Base-by-base conservation (phyloP, 2,329 filamentous ascomycete species). In the Verticillium longisporum region DNA sequence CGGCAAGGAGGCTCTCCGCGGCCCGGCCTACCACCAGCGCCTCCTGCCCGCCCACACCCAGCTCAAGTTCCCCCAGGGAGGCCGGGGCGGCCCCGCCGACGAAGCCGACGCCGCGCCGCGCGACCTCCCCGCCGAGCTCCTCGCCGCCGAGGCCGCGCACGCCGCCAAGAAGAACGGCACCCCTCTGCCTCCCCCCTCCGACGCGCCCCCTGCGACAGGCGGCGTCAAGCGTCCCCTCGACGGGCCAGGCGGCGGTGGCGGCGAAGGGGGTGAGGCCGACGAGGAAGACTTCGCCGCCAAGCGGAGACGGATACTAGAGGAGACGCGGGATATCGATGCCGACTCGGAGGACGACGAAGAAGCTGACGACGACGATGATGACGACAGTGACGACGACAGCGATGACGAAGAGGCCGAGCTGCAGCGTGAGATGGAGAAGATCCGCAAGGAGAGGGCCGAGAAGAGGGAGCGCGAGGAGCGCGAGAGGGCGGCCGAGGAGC, bases 1-100 rank as follows among this genome's bases (percentile, higher is more conserved):
- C 73, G 95, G 95, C 73, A 97, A 97, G 82, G 95, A 99, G 77
- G 92, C 93, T 70, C 89, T 92, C 63, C 89, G 92, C 70, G 95
- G 95, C 56, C 91, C 92, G 57, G 94, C 92, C 68, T 98, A 97
- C 80, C 95, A 99, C 74, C 94, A 98, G 77, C 90, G 95, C 69
- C 89, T 98, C 15, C 88, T 97, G 14, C 94, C 95, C 37, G 95
- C 95, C 36, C 90, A 99, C 75, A 98, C 91, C 13, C 88, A 91
- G 66, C 88, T 99, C 72, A 99, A 99, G 78, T 90, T 88, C 72
- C 86, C 92, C 80, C 88, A 84, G 56, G 79, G 89, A n/a, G 93
- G 92, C 55, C 95, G 99, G 78, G 95, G 95, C 68, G 91, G 91
- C 66, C 88, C 87, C 66, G 88, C 88, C 38, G 92, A 96, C 66